phyloP scores from a whole-genome alignment of 2,329 filamentous ascomycete genomes.

The Aspergillus sp. region DNA sequence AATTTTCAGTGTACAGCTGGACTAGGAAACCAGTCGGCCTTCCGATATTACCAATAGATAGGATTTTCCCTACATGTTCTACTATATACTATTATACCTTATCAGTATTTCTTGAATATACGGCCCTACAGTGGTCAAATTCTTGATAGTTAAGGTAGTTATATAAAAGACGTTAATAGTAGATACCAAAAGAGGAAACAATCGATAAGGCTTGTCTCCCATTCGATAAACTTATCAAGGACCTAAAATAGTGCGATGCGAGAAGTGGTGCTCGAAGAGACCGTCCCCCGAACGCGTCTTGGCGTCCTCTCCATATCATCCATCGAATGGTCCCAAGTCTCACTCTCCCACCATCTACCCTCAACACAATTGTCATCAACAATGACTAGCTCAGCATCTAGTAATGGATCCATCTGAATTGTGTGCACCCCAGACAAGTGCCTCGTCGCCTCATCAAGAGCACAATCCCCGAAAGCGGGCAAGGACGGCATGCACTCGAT shows the following conservation, averaged over 20 bases:
- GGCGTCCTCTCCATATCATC: not conserved
- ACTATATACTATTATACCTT: not conserved
- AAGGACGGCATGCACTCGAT: slow-evolving; percentile 47
- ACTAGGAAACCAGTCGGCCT: not conserved
- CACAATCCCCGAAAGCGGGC: slow-evolving; percentile 47
- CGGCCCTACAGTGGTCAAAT: not conserved
- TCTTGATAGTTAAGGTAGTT: not conserved
- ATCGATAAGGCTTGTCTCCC: not conserved
- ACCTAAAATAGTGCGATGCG: not conserved
- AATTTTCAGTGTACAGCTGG: not conserved
- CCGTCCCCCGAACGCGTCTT: slow-evolving; percentile 7
- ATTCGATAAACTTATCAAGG: not conserved
- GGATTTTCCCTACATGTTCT: not conserved
- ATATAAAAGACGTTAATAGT: not conserved
- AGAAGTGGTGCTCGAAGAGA: not conserved
- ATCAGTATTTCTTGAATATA: not conserved
- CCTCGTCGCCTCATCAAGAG: slow-evolving; percentile 27
- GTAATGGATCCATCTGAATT: slow-evolving; percentile 22
- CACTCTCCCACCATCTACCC: slow-evolving; percentile 1
- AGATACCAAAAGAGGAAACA: not conserved
- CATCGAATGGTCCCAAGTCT: not conserved
- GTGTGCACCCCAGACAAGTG: slow-evolving; percentile 21
- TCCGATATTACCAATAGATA: not conserved
- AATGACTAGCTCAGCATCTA: not conserved
- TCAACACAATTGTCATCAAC: not conserved